Evolutionary conservation across 2,329 filamentous ascomycete genomes (phyloP), one percentile per base, ranked within the genome.

Genomic region (Arachnopeziza araneosa): DNA sequence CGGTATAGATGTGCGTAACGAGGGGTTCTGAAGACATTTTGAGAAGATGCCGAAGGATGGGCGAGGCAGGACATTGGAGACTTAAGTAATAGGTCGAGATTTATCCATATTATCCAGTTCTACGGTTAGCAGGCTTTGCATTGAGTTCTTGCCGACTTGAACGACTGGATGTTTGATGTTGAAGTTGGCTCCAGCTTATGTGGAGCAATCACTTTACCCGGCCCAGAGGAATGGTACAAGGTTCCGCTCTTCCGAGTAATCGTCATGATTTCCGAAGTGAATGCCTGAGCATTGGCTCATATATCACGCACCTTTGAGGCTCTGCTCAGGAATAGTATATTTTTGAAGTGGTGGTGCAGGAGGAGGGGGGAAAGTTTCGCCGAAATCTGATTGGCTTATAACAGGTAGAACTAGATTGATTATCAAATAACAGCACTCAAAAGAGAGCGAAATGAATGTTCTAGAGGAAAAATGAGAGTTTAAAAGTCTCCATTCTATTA

Each of bases 1-100:
- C 89, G 14, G 88, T 92, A 80, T 88, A 93, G 70, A 91, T 77
- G 74, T 89, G 82, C n/a, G 80, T 86, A 69, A 92, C 87, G 63
- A 92, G 80, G 52, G 88, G 87, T 62, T 67, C 52, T 50, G 56
- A 55, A 14, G 62, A 57, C 62, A 63, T 60, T 21, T 49, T 60
- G 36, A 49, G 23, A n/a, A 54, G 5, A 30, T 30, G 21, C n/a
- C 22, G 36, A 44, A 14, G 36, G 17, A 3, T 44, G 17, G 36
- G 17, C 6, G 6, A 4, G 17, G 36, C 36, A 44, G 36, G 17
- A 19, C 36, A 44, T 44, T 44, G 36, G 12, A 44, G 12, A 7
- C 36, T 44, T 44, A 44, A 44, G 36, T 44, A 44, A 12, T 5
- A 17, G 2, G 36, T 44, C 36, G 36, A 44, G 36, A 44, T 44